Conservation (phyloP, 2,329 filamentous ascomycete species). For the Neonectria sp. region DNA sequence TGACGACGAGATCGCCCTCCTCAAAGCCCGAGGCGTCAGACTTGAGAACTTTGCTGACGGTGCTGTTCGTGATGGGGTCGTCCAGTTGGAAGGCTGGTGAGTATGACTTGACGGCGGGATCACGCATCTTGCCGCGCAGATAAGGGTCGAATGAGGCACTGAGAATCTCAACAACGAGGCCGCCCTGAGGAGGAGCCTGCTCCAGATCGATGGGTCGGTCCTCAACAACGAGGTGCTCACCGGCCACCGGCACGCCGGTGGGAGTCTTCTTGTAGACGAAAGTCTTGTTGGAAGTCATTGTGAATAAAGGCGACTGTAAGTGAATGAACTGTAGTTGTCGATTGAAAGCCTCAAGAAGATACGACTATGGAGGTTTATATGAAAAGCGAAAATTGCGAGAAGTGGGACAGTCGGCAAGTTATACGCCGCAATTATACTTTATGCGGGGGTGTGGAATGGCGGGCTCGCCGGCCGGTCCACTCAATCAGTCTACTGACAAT, state of each 20-base stretch:
- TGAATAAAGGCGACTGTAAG: background rate
- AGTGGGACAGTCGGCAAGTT: background rate
- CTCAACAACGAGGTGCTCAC: constrained; percentile 80
- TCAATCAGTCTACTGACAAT: background rate
- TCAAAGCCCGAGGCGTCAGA: constrained; percentile 75
- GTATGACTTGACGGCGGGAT: constrained; percentile 74
- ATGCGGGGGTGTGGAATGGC: background rate
- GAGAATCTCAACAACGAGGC: constrained; percentile 79
- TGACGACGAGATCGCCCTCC: constrained; percentile 76
- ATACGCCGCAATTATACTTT: background rate
- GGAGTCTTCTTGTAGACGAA: constrained; percentile 82
- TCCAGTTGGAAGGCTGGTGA: constrained; percentile 66
- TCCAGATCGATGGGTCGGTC: constrained; percentile 75
- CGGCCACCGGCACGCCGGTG: constrained; percentile 75
- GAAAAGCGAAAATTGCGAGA: background rate
- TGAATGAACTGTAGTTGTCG: background rate
- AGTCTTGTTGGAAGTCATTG: constrained; percentile 75
- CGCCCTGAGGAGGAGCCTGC: constrained; percentile 69
- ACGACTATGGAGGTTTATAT: background rate
- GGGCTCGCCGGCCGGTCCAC: background rate
- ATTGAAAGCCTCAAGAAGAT: background rate
- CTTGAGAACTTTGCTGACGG: constrained; percentile 79
- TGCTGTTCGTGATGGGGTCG: constrained; percentile 75
- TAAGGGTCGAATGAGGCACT: constrained; percentile 89
- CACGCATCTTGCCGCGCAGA: constrained; percentile 84